Percentiles rank a stretch among this genome's conserved stretches.
These are phyloP conservation scores for Xanthoparmelia taractica DNA, from an alignment of 495 filamentous ascomycete species.

Conservation along the genomic window DNA sequence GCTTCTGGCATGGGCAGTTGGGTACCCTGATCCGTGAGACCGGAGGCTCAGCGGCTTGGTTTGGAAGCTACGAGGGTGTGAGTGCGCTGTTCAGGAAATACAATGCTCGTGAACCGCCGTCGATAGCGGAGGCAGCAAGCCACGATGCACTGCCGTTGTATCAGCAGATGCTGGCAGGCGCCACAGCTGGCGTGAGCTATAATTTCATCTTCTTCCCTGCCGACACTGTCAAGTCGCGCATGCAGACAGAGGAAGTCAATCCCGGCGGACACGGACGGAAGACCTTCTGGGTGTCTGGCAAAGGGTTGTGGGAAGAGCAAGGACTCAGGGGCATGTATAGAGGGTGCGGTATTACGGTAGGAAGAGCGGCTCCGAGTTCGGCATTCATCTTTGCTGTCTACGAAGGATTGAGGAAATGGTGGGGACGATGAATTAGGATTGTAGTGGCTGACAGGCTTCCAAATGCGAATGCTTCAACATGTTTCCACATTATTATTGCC, in stretches of 20 bases:
- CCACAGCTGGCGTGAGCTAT: slow-evolving; percentile 84
- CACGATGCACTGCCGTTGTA: slow-evolving; percentile 48
- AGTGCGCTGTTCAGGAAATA: slow-evolving; percentile 54
- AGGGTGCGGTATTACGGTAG: slow-evolving; percentile 89
- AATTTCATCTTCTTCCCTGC: slow-evolving; percentile 97
- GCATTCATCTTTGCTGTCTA: slow-evolving; percentile 95
- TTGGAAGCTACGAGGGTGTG: slow-evolving; percentile 82
- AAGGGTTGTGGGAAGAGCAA: slow-evolving; percentile 66
- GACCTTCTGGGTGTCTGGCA: slow-evolving; percentile 63
- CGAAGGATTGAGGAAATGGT: slow-evolving; percentile 66
- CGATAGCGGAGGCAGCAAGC: slow-evolving; percentile 12
- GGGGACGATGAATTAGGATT: slow-evolving; percentile 37
- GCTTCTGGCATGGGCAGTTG: slow-evolving; percentile 92
- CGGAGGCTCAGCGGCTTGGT: slow-evolving; percentile 91
- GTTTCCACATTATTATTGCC: too few relatives aligned
- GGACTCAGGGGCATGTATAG: slow-evolving; percentile 81
- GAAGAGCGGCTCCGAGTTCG: slow-evolving; percentile 81
- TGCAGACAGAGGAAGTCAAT: slow-evolving; percentile 79
- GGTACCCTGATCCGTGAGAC: slow-evolving; percentile 92
- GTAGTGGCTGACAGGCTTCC: neutral
- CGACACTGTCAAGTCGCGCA: slow-evolving; percentile 91
- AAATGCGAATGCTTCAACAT: too few relatives aligned
- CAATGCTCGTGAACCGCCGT: slow-evolving; percentile 22
- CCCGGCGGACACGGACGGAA: slow-evolving; percentile 33
- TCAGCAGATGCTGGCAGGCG: slow-evolving; percentile 82